Evolutionary conservation across 2,329 filamentous ascomycete species (phyloP).

Genomic region (Colletotrichum sp.): DNA sequence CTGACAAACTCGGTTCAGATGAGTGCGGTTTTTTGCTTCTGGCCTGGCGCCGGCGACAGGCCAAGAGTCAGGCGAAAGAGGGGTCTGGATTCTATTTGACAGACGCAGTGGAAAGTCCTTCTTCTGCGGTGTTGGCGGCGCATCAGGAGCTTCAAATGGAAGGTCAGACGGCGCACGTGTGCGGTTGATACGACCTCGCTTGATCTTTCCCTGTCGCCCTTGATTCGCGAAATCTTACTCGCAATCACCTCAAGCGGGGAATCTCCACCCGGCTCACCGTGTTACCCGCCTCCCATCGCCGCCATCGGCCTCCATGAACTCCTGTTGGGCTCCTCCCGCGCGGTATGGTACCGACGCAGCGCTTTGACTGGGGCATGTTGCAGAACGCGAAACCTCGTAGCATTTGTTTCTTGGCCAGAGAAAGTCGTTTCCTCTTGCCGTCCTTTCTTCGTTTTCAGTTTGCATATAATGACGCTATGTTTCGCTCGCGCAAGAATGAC

Average conservation of each 20-base stretch:
- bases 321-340: not conserved
- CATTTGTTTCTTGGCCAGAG: not conserved
- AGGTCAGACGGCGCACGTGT: constrained; percentile 12
- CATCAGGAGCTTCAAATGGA: not conserved
- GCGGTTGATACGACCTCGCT: constrained; percentile 7
- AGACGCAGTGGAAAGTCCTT: not conserved
- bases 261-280: not conserved
- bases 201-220: not conserved
- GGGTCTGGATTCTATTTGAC: not conserved
- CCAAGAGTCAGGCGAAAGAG: constrained; percentile 4
- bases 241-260: not conserved
- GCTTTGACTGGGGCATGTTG: constrained; percentile 4
- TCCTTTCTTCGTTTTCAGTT: not conserved
- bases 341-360: not conserved
- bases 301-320: not conserved
- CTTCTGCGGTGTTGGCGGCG: not conserved
- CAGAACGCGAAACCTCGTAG: not conserved
- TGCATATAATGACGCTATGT: not conserved
- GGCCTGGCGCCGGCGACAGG: not conserved
- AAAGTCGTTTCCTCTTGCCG: not conserved
- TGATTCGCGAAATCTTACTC: not conserved
- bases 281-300: not conserved
- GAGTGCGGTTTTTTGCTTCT: constrained; percentile 3
- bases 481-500: not conserved
- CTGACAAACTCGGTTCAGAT: not conserved